Conservation (phyloP, 768 basidiomycete genomes). For the Tulasnella sp. region DNA sequence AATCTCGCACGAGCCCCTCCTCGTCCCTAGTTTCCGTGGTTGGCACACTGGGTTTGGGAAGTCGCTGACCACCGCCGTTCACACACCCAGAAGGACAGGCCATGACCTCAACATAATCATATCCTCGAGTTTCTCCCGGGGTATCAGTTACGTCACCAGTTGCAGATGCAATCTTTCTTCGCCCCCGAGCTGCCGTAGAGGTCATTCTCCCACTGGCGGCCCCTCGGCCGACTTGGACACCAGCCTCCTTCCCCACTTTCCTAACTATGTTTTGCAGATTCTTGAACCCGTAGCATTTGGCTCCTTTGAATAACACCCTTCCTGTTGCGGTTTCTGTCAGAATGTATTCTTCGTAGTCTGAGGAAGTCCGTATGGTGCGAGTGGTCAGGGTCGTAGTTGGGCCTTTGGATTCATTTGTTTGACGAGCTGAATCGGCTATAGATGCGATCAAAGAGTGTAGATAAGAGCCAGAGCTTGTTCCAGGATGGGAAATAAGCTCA, state of each 20-base stretch:
- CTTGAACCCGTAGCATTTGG: conserved; percentile 93
- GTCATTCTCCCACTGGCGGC: conserved; percentile 38
- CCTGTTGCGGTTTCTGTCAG: conserved; percentile 37
- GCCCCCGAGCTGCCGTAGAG: conserved; percentile 23
- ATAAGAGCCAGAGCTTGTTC: conserved; percentile 88
- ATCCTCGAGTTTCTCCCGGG: conserved; percentile 33
- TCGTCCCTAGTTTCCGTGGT: conserved; percentile 29
- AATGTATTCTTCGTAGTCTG: conserved; percentile 67
- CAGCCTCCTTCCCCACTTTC: conserved; percentile 77
- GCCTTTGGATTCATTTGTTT: conserved; percentile 17
- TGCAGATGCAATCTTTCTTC: conserved; percentile 18
- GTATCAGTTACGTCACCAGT: conserved; percentile 11
- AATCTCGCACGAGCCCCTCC: conserved; percentile 54
- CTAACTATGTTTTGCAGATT: conserved; percentile 95
- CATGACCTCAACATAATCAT: conserved; percentile 97
- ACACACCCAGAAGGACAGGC: conserved; percentile 97
- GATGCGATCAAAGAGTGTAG: conserved; percentile 58
- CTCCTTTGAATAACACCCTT: conserved; percentile 73
- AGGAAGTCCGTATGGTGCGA: conserved; percentile 45
- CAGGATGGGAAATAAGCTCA: conserved; percentile 62
- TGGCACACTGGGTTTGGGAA: conserved; percentile 19
- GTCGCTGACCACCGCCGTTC: conserved; percentile 87
- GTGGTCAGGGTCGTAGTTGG: conserved; percentile 28
- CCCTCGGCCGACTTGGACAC: conserved; percentile 58
- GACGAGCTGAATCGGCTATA: conserved; percentile 28